Base-by-base conservation (phyloP, 2,329 filamentous ascomycete species). In the Sclerotinia spermophila region DNA sequence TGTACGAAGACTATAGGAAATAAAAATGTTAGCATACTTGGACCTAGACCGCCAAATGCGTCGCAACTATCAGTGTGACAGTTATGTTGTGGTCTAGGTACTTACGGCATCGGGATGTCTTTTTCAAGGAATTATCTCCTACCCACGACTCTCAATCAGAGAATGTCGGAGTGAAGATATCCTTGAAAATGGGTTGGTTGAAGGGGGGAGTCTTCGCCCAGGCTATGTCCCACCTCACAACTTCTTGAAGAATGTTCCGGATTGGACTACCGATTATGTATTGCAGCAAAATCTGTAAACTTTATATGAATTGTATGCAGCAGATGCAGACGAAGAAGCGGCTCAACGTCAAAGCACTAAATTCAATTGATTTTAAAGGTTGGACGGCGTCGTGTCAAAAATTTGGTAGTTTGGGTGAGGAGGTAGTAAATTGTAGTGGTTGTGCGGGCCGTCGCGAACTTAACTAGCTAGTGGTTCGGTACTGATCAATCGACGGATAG, bases 121-220 rank as follows among this genome's bases (percentile, higher is more conserved):
- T 56, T 72, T 60, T 51, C 56, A 69, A 76, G 75, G 76, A 76
- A 75, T 74, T 77, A 78, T 78, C 77, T 75, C 74, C 73, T 73
- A 71, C 75, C 74, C 74, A 71, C 77, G 75, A 79, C 76, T 73
- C 76, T 76, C 76, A 76, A 73, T 73, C 72, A 71, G 76, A 78
- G 77, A 79, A 75, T 77, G 76, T 75, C 76, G 75, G 73, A 76
- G 77, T 68, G 73, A 76, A 77, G 77, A 79, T 76, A 77, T 72
- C 76, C 77, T 74, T 74, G 44, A 71, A 61, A 71, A 67, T 72
- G 58, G 71, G 67, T 73, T 71, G 69, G 27, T 69, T 69, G 70
- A 68, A 73, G 67, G 72, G 71, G 69, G 42, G 58, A 61, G 56
- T 51, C 68, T 35, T 68, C 61, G 62, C 62, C 68, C 62, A 67